Base-by-base conservation (phyloP, 139 green algal genomes). In the Picocystis salinarum region DNA sequence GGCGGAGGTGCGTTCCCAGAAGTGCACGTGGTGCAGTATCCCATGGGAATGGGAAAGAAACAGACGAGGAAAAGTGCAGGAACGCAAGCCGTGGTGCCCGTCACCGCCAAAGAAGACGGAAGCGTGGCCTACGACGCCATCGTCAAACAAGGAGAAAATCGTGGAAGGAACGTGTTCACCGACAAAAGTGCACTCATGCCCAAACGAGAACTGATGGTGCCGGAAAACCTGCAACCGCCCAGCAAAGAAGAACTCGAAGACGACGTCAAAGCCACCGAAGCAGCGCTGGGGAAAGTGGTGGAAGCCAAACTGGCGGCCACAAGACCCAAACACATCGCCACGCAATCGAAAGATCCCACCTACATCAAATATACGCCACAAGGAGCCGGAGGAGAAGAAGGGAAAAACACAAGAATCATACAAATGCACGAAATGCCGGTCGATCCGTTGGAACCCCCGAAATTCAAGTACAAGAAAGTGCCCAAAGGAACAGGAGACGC, bases 321-420 rank as follows among this genome's bases (percentile, higher is more conserved):
- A 15, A 75, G 93, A 58, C 74, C 79, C 6, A 75, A 76, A 52
- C 73, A 65, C n/a, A 48, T 92, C 23, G 66, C 80, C 13, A 33
- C 52, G 17, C 63, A 74, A 58, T 73, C 84, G 13, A 73, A 68
- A 5, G 73, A 55, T 5, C 56, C 83, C 4, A 69, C 67, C 22
- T 91, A 83, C 59, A 86, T 94, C 64, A 93, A 93, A 50, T 97
- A 97, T 74, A 96, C 80, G 0, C 87, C 86, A 53, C 66, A 78
- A 44, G 67, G 67, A 1, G 47, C 64, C 2, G 39, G 46, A 25
- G 48, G 56, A 54, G 13, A 46, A 13, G 30, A 52, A 20, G 17
- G 46, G 10, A 34, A 0, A 63, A 54, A 6, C 75, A 91, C 53
- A 71, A 85, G 27, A 50, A 86, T 96, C 55, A 90, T 96, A 54